Evolutionary conservation across 805 yeast species (phyloP).

Genomic region (Kodamaea laetipori): DNA sequence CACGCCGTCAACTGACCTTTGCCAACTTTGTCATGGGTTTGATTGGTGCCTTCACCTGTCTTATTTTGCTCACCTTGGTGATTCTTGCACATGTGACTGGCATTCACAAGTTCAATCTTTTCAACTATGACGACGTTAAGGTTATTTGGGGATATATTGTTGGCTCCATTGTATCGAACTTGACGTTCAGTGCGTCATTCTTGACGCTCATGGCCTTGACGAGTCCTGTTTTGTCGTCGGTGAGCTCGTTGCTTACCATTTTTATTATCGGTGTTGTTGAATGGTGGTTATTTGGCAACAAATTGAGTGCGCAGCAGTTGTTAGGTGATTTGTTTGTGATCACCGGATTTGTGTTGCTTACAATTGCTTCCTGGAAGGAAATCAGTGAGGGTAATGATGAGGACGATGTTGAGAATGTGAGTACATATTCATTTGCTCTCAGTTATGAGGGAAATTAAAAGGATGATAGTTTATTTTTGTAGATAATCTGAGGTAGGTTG

Average conservation of each 20-base stretch:
- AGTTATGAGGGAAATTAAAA: slow-evolving; percentile 22
- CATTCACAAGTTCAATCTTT: slow-evolving; percentile 58
- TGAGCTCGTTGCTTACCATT: slow-evolving; percentile 70
- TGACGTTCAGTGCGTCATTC: slow-evolving; percentile 70
- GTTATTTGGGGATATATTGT: slow-evolving; percentile 48
- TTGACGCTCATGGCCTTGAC: slow-evolving; percentile 80
- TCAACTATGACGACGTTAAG: slow-evolving; percentile 43
- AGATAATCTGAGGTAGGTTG: too few species aligned
- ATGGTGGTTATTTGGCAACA: slow-evolving; percentile 64
- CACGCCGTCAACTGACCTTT: slow-evolving; percentile 74
- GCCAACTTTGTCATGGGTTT: slow-evolving; percentile 74
- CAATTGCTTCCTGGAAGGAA: slow-evolving; percentile 66
- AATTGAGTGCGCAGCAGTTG: slow-evolving; percentile 56
- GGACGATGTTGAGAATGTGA: slow-evolving; percentile 45
- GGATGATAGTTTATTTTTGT: not conserved
- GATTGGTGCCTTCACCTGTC: slow-evolving; percentile 60
- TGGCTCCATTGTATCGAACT: slow-evolving; percentile 61
- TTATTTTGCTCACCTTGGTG: slow-evolving; percentile 51
- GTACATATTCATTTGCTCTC: slow-evolving; percentile 45
- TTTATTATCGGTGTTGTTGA: slow-evolving; percentile 78
- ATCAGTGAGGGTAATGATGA: slow-evolving; percentile 52
- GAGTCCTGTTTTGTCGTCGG: slow-evolving; percentile 78
- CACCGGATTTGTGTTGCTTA: slow-evolving; percentile 66
- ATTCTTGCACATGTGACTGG: slow-evolving; percentile 54
- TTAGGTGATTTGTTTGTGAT: slow-evolving; percentile 71